Conservation (phyloP, 306 rosid genomes). For the Cyamopsis tetragonoloba region DNA sequence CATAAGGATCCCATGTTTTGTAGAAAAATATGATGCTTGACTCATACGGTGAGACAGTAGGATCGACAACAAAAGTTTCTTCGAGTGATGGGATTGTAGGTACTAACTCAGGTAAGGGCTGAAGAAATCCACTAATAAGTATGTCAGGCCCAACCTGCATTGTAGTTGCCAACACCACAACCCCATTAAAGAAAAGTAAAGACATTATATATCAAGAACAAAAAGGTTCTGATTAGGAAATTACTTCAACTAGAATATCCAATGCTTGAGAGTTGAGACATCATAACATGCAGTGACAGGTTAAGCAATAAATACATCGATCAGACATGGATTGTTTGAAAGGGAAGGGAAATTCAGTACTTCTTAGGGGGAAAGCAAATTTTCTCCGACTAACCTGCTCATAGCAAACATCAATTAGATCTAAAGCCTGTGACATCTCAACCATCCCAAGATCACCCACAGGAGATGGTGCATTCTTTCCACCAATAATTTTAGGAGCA, state of each 20-base stretch:
- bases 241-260: conserved; percentile 13
- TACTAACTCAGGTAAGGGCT: conserved; percentile 66
- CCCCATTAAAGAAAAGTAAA: conserved; percentile 1
- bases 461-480: conserved; percentile 84
- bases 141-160: conserved; percentile 89
- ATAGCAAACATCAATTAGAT: conserved; percentile 73
- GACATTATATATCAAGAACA: conserved; percentile 13
- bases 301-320: neutral
- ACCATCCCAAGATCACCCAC: conserved; percentile 99
- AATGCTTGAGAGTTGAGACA: neutral
- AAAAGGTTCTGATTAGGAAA: neutral
- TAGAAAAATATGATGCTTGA: conserved; percentile 73
- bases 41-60: conserved; percentile 70
- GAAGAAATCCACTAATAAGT: conserved; percentile 86
- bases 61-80: conserved; percentile 80
- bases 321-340: neutral
- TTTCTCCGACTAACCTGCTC: conserved; percentile 59
- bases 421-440: conserved; percentile 93
- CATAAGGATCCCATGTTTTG: conserved; percentile 90
- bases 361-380: neutral
- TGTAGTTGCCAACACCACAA: conserved; percentile 23
- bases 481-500: conserved; percentile 97
- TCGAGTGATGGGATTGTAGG: conserved; percentile 78
- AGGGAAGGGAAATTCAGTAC: neutral
- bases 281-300: neutral